These are phyloP conservation scores for Scheffersomyces quercinus DNA, from an alignment of 1,139 yeast genomes.

Conservation along the genomic window DNA sequence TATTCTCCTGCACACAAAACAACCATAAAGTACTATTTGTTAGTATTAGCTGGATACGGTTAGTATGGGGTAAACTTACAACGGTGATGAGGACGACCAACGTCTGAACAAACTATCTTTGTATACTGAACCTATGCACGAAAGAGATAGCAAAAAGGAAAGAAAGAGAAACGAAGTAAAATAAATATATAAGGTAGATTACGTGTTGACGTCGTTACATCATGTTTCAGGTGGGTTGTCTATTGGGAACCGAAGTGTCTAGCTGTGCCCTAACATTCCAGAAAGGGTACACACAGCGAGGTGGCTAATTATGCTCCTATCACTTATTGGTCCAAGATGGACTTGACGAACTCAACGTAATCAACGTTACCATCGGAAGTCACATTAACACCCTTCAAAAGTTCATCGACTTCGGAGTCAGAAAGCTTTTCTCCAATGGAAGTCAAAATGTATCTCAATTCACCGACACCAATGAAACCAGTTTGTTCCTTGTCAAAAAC, in stretches of 20 bases:
- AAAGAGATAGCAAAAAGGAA: not conserved
- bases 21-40: no score
- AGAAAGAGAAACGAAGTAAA: not conserved
- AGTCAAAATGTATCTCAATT: constrained; percentile 88
- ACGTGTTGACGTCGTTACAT: no score
- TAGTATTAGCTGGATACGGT: not conserved
- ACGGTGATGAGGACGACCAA: no score
- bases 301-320: no score
- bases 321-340: constrained; percentile 78
- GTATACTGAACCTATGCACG: not conserved
- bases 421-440: constrained; percentile 93
- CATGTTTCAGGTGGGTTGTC: no score
- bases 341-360: constrained; percentile 91
- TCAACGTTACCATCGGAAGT: constrained; percentile 94
- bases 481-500: constrained; percentile 95
- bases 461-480: constrained; percentile 97
- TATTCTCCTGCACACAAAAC: not conserved
- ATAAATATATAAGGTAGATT: not conserved
- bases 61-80: not conserved
- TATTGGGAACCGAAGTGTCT: no score
- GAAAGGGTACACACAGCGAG: no score
- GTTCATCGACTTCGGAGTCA: constrained; percentile 92
- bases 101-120: not conserved
- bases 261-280: no score
- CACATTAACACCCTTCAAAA: constrained; percentile 91